Percentiles rank a stretch among this genome's conserved stretches.
Evolutionary conservation across 2,329 filamentous ascomycete species (phyloP).

Genomic region (Trichoderma sp.): DNA sequence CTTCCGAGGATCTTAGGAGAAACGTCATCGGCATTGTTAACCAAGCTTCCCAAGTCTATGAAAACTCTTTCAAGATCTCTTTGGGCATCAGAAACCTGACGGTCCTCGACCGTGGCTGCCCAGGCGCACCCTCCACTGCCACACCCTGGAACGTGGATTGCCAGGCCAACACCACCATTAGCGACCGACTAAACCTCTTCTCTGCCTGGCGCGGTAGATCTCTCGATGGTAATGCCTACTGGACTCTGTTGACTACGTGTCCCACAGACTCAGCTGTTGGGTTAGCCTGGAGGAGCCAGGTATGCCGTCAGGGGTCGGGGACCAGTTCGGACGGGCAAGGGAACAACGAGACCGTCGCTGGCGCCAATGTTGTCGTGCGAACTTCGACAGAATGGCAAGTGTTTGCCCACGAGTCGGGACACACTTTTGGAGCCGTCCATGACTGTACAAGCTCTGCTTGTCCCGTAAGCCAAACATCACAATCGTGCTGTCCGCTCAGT

Average conservation of each 20-base stretch:
- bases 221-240: conserved; percentile 82
- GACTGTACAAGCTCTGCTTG: conserved; percentile 78
- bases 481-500: conserved; percentile 77
- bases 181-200: conserved; percentile 79
- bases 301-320: conserved; percentile 64
- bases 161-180: conserved; percentile 60
- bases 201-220: conserved; percentile 81
- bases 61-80: conserved; percentile 90
- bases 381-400: conserved; percentile 90
- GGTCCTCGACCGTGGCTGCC: conserved; percentile 72
- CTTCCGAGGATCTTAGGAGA: conserved; percentile 55
- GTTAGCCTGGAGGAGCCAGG: conserved; percentile 87
- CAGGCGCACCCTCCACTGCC: conserved; percentile 60
- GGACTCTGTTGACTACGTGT: conserved; percentile 83
- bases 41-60: conserved; percentile 81
- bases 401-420: conserved; percentile 89
- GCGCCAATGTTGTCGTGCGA: conserved; percentile 84
- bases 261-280: conserved; percentile 82
- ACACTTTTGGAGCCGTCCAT: conserved; percentile 94
- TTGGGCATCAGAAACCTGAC: conserved; percentile 85
- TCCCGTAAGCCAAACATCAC: conserved; percentile 52
- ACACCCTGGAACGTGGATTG: conserved; percentile 86
- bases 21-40: conserved; percentile 86
- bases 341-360: conserved; percentile 69
- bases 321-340: conserved; percentile 47